These are phyloP conservation scores for Diaporthe citrichinensis DNA, from an alignment of 2,329 filamentous ascomycete species.

Conservation along the genomic window DNA sequence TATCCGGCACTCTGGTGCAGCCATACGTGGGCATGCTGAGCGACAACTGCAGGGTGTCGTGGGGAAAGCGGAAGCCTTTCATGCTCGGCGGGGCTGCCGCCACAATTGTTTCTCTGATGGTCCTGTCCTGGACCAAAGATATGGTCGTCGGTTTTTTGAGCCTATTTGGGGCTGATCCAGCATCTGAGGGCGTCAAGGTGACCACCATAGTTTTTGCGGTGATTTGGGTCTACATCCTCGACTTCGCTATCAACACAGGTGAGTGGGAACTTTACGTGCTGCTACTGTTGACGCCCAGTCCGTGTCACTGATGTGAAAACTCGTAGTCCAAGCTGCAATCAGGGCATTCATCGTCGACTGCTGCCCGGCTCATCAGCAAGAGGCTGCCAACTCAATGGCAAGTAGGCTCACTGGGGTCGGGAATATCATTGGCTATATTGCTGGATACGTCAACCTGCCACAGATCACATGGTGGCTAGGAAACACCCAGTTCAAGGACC, in stretches of 20 bases:
- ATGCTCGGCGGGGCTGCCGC: constrained; percentile 79
- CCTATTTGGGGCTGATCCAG: constrained; percentile 78
- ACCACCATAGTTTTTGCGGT: constrained; percentile 84
- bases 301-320: constrained; percentile 32
- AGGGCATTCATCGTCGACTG: constrained; percentile 95
- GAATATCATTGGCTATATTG: constrained; percentile 91
- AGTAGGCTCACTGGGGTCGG: constrained; percentile 88
- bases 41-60: constrained; percentile 80
- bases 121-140: constrained; percentile 81
- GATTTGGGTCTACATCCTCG: constrained; percentile 88
- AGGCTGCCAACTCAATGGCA: constrained; percentile 94
- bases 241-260: constrained; percentile 96
- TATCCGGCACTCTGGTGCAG: constrained; percentile 84
- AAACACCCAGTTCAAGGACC: constrained; percentile 90
- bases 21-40: constrained; percentile 87
- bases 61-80: constrained; percentile 86
- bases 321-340: constrained; percentile 86
- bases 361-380: constrained; percentile 92
- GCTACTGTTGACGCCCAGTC: not conserved
- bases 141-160: constrained; percentile 77
- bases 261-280: constrained; percentile 48
- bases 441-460: constrained; percentile 86
- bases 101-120: constrained; percentile 77
- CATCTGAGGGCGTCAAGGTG: constrained; percentile 74
- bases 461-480: constrained; percentile 84